Conservation (phyloP, 2,329 filamentous ascomycete species). For the Curvularia verruculosa region DNA sequence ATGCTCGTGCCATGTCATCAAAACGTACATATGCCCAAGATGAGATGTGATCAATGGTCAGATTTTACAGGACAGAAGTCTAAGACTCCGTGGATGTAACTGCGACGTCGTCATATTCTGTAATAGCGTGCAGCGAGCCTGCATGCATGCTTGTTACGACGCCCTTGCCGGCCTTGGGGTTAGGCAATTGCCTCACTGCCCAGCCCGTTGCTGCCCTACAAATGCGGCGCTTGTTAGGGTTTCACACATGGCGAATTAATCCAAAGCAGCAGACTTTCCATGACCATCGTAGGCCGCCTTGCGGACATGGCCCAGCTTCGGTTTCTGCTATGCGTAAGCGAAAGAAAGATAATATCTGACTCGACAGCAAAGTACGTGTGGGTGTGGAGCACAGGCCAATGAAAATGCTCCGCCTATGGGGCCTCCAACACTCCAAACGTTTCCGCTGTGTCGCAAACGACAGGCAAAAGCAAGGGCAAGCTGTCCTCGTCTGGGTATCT, state of each 20-base stretch:
- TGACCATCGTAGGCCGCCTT: constrained; percentile 2
- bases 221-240: neutral
- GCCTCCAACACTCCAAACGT: constrained; percentile 4
- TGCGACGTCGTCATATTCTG: constrained; percentile 1
- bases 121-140: constrained; percentile 2
- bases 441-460: constrained; percentile 1
- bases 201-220: constrained; percentile 1
- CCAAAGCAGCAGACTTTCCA: neutral
- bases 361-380: neutral
- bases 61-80: constrained; percentile 14
- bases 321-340: constrained; percentile 1
- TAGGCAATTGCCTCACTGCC: neutral
- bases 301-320: neutral
- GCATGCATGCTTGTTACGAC: neutral
- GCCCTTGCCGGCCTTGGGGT: constrained; percentile 4
- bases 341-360: constrained; percentile 8
- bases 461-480: constrained; percentile 19
- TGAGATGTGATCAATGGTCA: constrained; percentile 22
- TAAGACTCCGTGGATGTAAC: neutral
- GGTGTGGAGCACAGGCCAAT: constrained; percentile 9
- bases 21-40: constrained; percentile 13
- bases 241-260: neutral
- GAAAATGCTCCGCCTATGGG: constrained; percentile 11
- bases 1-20: constrained; percentile 15
- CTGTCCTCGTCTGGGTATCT: constrained; percentile 8